Base-by-base conservation (phyloP, 164 flowering plant species). In the Akebia trifoliata region DNA sequence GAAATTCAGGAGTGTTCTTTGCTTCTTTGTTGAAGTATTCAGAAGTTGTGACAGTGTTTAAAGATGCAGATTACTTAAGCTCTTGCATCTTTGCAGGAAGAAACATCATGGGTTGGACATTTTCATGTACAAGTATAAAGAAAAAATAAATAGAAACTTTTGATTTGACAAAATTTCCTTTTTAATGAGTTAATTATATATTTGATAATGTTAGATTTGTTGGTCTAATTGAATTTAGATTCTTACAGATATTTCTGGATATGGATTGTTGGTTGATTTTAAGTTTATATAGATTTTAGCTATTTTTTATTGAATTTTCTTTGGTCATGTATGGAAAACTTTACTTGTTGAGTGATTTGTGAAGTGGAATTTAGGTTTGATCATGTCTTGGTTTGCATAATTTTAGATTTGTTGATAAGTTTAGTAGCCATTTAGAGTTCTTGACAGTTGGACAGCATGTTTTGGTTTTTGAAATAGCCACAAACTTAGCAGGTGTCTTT, bases 81-180 rank as follows among this genome's bases (percentile, higher is more conserved):
- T 59, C 69, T 18, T 81, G 86, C 57, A 63, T 67, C 82, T 77
- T 51, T 81, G 86, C 76, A 68, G 58, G 66, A 81, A 79, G 72
- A 59, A 57, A 64, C 84, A 79, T 69, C 74, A 75, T 17, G 86
- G 84, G 4, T 70, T 69, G 60, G 86, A 81, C 46, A 79, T 81
- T 50, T 81, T 73, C 75, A 79, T 81, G 84, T 81, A 81, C 79
- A 75, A 82, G 86, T 81, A 71, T 26, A 21, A 8, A n/a, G n/a
- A n/a, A n/a, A n/a, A 39, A 25, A 44, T 5, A 21, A 15, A 15
- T 18, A 47, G 0, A 1, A 57, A 3, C 8, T 18, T 21, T 36
- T 18, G 8, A 32, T 50, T 35, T 36, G 11, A 29, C 25, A 4
- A 43, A 6, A 32, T 22, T 31, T 20, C 10, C 2, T 18, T 12